Evolutionary conservation across 164 flowering plant genomes (phyloP).

Genomic region (Vitis labrusca): DNA sequence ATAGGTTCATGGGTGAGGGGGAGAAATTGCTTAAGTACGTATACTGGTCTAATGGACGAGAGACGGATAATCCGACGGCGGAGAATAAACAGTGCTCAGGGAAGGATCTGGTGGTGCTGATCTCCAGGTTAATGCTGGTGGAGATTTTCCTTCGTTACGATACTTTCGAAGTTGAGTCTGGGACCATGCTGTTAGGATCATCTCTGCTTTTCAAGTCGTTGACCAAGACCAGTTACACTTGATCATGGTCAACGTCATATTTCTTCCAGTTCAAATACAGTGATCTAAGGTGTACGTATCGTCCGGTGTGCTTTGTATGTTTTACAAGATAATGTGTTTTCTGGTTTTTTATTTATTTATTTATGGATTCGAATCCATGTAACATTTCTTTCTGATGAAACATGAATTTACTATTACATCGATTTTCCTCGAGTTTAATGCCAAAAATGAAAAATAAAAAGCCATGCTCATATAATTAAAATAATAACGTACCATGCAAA

Average conservation of each 20-base stretch:
- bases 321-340: too few relatives aligned
- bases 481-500: too few relatives aligned
- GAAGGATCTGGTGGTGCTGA: constrained; percentile 37
- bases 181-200: neutral
- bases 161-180: constrained; percentile 24
- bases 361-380: too few relatives aligned
- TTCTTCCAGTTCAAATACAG: too few relatives aligned
- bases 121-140: constrained; percentile 28
- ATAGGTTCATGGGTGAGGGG: constrained; percentile 35
- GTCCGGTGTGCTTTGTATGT: too few relatives aligned
- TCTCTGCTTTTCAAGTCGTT: constrained; percentile 6
- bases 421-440: too few relatives aligned
- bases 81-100: constrained; percentile 38
- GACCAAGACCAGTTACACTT: constrained; percentile 9
- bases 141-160: constrained; percentile 45
- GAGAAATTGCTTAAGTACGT: constrained; percentile 41
- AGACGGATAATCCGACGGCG: constrained; percentile 29
- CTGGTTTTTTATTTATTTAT: too few relatives aligned
- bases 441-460: too few relatives aligned
- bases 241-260: neutral
- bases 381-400: too few relatives aligned
- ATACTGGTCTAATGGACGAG: constrained; percentile 48
- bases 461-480: too few relatives aligned
- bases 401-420: too few relatives aligned
- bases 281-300: too few relatives aligned